Base-by-base conservation (phyloP, 2,329 filamentous ascomycete species). In the Fusarium clavum region DNA sequence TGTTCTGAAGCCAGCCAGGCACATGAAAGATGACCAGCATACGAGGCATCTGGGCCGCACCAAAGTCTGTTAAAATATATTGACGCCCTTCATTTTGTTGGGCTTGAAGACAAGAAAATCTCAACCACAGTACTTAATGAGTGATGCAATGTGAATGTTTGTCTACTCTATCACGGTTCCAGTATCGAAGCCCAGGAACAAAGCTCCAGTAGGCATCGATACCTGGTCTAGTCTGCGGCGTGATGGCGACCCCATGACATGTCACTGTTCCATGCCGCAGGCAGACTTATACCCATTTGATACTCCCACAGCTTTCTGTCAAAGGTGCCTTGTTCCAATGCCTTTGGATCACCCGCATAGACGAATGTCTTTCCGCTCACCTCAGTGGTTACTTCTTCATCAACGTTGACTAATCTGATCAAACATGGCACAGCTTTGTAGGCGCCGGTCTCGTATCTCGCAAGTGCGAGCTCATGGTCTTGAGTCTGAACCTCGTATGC, bases 21-120 rank as follows among this genome's bases (percentile, higher is more conserved):
- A 52, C 49, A 70, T 46, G 44, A 38, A 38, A 46, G 54, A 63
- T 64, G 57, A 64, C 47, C 51, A 70, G 30, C 20, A 53, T 25
- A 40, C 32, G 41, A 51, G 62, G 62, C 53, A 70, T 57, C 62
- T 60, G 58, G 51, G 47, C 25, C 49, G 52, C 25, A 55, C 32
- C 34, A 60, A 52, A 51, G 62, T 61, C 57, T 38, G 67, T 59
- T 70, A 32, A 56, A 70, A 64, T 64, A 68, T 20, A 68, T 44
- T 51, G 57, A 52, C 27, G 54, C 46, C 38, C 57, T 40, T 16
- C 62, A 44, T 22, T 46, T 64, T 57, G 67, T 51, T 47, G 67
- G 57, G 49, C 22, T 32, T 64, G 58, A 70, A 68, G 43, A 58
- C 29, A 46, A 57, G 11, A 47, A 34, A 18, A 52, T 27, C 14